Percentiles rank a stretch among this genome's conserved stretches.
Evolutionary conservation across 108 stramenopile genomes (phyloP).

Genomic region (Stephanodiscus minutulus): DNA sequence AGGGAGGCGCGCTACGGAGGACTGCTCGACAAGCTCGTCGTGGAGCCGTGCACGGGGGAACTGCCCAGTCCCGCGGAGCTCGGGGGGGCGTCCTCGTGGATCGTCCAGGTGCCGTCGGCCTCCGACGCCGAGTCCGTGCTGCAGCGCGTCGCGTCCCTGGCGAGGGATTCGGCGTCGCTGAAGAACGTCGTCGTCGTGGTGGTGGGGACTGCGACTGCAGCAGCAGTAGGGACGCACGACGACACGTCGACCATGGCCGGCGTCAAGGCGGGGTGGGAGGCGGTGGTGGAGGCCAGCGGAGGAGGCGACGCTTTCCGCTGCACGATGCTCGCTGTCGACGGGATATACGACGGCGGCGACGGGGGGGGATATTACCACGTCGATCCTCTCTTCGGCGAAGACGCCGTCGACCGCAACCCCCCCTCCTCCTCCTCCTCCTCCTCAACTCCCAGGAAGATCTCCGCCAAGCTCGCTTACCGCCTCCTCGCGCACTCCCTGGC

Average conservation of each 20-base stretch:
- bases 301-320: conserved; percentile 8
- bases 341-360: conserved; percentile 57
- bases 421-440: not conserved
- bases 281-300: conserved; percentile 33
- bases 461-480: conserved; percentile 62
- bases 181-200: conserved; percentile 71
- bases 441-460: conserved; percentile 20
- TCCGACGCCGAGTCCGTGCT: conserved; percentile 12
- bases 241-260: conserved; percentile 9
- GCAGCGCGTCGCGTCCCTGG: conserved; percentile 43
- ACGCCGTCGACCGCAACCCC: conserved; percentile 17
- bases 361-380: conserved; percentile 62
- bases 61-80: conserved; percentile 58
- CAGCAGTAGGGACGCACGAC: conserved; percentile 4
- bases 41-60: conserved; percentile 14
- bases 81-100: conserved; percentile 63
- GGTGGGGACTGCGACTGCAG: conserved; percentile 12
- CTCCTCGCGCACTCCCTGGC: conserved; percentile 73
- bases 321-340: conserved; percentile 72
- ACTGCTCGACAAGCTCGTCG: conserved; percentile 78
- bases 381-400: conserved; percentile 5
- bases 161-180: conserved; percentile 34
- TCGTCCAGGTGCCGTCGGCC: conserved; percentile 44
- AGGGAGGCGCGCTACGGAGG: conserved; percentile 86
- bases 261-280: conserved; percentile 39